These are phyloP conservation scores for Cylindrotheca closterium DNA, from an alignment of 108 stramenopile genomes.

Conservation along the genomic window DNA sequence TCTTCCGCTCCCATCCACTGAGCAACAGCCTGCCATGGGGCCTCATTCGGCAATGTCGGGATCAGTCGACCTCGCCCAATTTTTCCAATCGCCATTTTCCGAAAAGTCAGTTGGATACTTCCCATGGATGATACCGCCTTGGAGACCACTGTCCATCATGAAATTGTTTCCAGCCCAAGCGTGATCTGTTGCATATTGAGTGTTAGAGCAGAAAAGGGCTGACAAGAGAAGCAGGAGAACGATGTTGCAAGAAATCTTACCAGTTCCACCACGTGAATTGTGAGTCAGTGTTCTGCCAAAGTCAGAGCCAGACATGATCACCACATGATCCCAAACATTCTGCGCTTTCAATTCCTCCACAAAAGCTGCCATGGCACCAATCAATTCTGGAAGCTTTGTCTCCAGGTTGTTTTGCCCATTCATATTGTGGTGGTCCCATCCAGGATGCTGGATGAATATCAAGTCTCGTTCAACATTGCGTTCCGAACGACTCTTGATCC, in stretches of 20 bases:
- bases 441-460: too few relatives aligned
- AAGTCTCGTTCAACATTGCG: too few relatives aligned
- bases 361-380: conserved; percentile 47
- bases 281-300: conserved; percentile 73
- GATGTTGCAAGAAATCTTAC: too few relatives aligned
- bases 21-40: conserved; percentile 45
- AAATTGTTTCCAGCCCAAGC: conserved; percentile 66
- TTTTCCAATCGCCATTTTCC: too few relatives aligned
- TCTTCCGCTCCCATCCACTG: conserved; percentile 47
- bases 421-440: too few relatives aligned
- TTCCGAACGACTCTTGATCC: too few relatives aligned
- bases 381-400: conserved; percentile 33
- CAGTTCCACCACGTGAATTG: too few relatives aligned
- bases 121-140: conserved; percentile 56
- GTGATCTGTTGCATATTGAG: too few relatives aligned
- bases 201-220: too few relatives aligned
- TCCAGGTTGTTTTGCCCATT: conserved; percentile 16
- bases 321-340: conserved; percentile 51
- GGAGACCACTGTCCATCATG: conserved; percentile 47
- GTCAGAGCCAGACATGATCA: conserved; percentile 54
- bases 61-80: conserved; percentile 66
- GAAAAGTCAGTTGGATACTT: conserved; percentile 53
- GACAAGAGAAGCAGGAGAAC: too few relatives aligned
- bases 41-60: too few relatives aligned
- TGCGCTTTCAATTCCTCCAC: conserved; percentile 45